These are phyloP conservation scores for Candida taoyuanica DNA, from an alignment of 805 yeast genomes.

Conservation along the genomic window DNA sequence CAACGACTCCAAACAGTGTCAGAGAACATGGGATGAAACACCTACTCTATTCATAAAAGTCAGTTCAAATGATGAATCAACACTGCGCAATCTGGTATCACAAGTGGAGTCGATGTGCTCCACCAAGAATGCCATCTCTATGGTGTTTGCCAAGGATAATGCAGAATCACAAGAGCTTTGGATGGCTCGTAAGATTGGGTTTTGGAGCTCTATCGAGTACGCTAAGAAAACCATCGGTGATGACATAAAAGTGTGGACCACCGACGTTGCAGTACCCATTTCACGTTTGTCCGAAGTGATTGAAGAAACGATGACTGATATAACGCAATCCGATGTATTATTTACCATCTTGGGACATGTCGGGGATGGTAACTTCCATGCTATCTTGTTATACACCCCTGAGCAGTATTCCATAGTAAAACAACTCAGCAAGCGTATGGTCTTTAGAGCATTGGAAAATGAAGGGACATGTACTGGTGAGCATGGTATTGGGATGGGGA, in stretches of 20 bases:
- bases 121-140: slow-evolving; percentile 44
- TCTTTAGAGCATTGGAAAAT: slow-evolving; percentile 52
- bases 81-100: slow-evolving; percentile 37
- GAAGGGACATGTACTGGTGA: slow-evolving; percentile 87
- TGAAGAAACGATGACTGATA: slow-evolving; percentile 53
- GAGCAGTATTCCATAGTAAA: slow-evolving; percentile 45
- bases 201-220: slow-evolving; percentile 61
- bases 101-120: slow-evolving; percentile 46
- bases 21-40: slow-evolving; percentile 45
- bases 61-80: slow-evolving; percentile 39
- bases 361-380: slow-evolving; percentile 79
- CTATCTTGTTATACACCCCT: slow-evolving; percentile 53
- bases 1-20: slow-evolving; percentile 49
- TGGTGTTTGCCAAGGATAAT: slow-evolving; percentile 53
- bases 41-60: slow-evolving; percentile 64
- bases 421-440: slow-evolving; percentile 53
- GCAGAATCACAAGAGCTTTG: slow-evolving; percentile 62
- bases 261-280: slow-evolving; percentile 79
- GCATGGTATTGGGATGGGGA: slow-evolving; percentile 79
- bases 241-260: slow-evolving; percentile 59
- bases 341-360: slow-evolving; percentile 72
- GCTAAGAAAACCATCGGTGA: slow-evolving; percentile 40
- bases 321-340: slow-evolving; percentile 45
- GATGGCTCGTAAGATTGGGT: slow-evolving; percentile 66
- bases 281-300: slow-evolving; percentile 59